Evolutionary conservation across 768 basidiomycete species (phyloP).

Genomic region (Pisolithus microcarpus): DNA sequence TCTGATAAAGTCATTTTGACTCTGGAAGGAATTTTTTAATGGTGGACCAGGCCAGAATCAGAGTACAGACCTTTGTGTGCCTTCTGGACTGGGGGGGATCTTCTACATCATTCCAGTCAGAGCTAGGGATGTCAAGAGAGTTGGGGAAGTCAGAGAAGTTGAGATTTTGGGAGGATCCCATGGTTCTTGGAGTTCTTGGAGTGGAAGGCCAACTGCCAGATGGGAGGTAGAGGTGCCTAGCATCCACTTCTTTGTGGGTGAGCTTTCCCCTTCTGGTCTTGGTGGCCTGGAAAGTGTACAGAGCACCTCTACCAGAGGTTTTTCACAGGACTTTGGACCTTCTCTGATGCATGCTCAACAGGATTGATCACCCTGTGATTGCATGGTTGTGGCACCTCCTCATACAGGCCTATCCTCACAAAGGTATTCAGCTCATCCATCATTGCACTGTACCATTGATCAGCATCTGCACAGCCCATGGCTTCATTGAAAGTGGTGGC

Average conservation of each 20-base stretch:
- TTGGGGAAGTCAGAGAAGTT: neutral
- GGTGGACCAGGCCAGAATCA: too few species aligned
- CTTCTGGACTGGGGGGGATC: too few species aligned
- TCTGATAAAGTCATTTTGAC: slow-evolving; percentile 4
- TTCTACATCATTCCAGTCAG: too few species aligned
- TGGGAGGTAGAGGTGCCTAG: neutral
- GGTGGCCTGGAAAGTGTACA: neutral
- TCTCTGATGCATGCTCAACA: neutral
- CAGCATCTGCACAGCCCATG: too few species aligned
- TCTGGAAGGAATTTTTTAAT: neutral
- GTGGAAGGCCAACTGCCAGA: neutral
- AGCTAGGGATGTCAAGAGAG: too few species aligned
- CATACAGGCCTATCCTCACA: too few species aligned
- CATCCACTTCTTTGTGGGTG: neutral
- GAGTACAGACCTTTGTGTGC: too few species aligned
- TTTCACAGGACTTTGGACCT: neutral
- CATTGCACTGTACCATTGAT: too few species aligned
- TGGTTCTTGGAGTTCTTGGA: neutral
- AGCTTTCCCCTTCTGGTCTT: neutral
- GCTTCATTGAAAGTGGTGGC: too few species aligned
- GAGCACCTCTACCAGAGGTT: neutral
- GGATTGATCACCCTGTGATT: too few species aligned
- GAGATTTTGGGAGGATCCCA: neutral
- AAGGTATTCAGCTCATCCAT: too few species aligned
- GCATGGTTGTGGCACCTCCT: too few species aligned